These are phyloP conservation scores for Aleurites moluccanus DNA, from an alignment of 441 rosid species.

Conservation along the genomic window DNA sequence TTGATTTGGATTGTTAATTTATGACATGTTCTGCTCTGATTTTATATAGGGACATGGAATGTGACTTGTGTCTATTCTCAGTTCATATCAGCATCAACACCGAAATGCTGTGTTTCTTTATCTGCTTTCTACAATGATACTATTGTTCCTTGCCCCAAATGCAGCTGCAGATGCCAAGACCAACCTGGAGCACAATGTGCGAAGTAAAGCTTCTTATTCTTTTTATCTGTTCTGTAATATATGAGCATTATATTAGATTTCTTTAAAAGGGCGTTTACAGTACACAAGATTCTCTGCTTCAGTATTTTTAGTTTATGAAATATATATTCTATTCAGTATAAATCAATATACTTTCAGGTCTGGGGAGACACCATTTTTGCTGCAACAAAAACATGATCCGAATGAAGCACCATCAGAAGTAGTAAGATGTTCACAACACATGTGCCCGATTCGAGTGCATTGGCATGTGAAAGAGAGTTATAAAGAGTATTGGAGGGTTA, in stretches of 20 bases:
- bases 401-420: slow-evolving; percentile 35
- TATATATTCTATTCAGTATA: no score
- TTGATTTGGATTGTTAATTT: background rate
- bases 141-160: slow-evolving; percentile 69
- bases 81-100: slow-evolving; percentile 50
- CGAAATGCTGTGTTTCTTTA: slow-evolving; percentile 85
- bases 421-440: slow-evolving; percentile 60
- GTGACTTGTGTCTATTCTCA: slow-evolving; percentile 79
- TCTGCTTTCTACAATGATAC: slow-evolving; percentile 67
- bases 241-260: background rate
- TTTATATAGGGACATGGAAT: slow-evolving; percentile 27
- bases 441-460: slow-evolving; percentile 79
- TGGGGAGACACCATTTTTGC: slow-evolving; percentile 43
- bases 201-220: slow-evolving; percentile 32
- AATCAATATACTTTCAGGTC: slow-evolving; percentile 27
- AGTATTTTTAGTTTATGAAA: no score
- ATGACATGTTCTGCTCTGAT: background rate
- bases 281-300: background rate
- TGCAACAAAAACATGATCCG: slow-evolving; percentile 45
- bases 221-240: background rate
- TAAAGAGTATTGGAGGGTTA: slow-evolving; percentile 73
- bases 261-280: background rate
- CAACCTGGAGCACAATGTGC: slow-evolving; percentile 45
- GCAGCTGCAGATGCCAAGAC: slow-evolving; percentile 71
- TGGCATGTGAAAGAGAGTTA: slow-evolving; percentile 92